Evolutionary conservation across 2,329 filamentous ascomycete genomes (phyloP).

Genomic region (Talaromyces verruculosus): DNA sequence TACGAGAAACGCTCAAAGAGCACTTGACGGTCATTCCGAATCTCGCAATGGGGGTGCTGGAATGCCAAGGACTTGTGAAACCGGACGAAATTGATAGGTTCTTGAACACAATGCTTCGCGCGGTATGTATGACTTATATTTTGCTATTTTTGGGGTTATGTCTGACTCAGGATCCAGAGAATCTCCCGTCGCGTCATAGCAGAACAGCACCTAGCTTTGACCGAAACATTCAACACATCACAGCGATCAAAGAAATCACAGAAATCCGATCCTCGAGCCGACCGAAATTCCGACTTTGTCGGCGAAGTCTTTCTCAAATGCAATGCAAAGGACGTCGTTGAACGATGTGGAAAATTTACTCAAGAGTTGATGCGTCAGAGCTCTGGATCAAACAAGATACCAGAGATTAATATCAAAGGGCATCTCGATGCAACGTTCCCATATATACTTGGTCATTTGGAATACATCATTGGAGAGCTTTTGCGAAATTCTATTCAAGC

Average conservation of each 20-base stretch:
- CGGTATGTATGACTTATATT: constrained; percentile 55
- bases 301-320: constrained; percentile 95
- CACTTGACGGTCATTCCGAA: constrained; percentile 93
- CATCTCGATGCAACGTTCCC: constrained; percentile 90
- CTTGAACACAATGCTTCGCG: constrained; percentile 90
- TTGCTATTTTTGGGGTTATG: neutral
- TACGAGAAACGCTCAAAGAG: constrained; percentile 76
- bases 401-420: constrained; percentile 78
- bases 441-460: constrained; percentile 91
- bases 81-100: constrained; percentile 82
- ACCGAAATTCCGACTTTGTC: constrained; percentile 76
- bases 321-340: constrained; percentile 83
- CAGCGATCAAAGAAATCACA: constrained; percentile 85
- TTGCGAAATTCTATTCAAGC: constrained; percentile 93
- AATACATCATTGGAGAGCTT: constrained; percentile 96
- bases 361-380: constrained; percentile 71
- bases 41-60: constrained; percentile 88
- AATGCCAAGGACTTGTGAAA: constrained; percentile 80
- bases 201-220: constrained; percentile 92
- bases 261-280: constrained; percentile 65
- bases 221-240: constrained; percentile 86
- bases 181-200: constrained; percentile 96
- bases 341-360: constrained; percentile 75
- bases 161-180: constrained; percentile 54
- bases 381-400: constrained; percentile 71